These are phyloP conservation scores for Crucihimalaya himalaica DNA, from an alignment of 345 rosid species.

Conservation along the genomic window DNA sequence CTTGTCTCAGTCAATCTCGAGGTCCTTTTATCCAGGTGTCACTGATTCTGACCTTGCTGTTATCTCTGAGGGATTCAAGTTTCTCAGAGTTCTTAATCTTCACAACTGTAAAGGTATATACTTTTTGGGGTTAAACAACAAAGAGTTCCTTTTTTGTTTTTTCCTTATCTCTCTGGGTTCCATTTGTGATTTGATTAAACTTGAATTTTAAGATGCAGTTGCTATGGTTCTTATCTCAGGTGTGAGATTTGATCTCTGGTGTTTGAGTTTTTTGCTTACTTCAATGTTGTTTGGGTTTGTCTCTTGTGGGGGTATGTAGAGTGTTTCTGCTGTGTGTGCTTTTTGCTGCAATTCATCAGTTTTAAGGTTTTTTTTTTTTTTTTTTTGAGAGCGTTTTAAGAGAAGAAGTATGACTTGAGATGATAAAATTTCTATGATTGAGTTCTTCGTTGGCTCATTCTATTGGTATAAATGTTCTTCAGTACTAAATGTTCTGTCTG, in stretches of 20 bases:
- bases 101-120: conserved; percentile 61
- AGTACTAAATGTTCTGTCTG: neutral
- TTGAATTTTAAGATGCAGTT: neutral
- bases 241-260: conserved; percentile 15
- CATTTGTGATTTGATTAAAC: neutral
- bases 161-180: neutral
- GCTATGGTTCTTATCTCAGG: neutral
- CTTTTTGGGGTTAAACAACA: neutral
- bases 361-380: conserved; percentile 7
- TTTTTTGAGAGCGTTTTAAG: neutral
- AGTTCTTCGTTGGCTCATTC: neutral
- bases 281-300: conserved; percentile 11
- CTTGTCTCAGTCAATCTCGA: conserved; percentile 86
- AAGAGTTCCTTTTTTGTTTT: neutral
- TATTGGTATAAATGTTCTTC: conserved; percentile 13
- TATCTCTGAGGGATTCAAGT: conserved; percentile 65
- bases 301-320: neutral
- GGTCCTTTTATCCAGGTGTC: conserved; percentile 89
- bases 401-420: neutral
- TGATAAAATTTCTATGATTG: neutral
- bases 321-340: neutral
- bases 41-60: conserved; percentile 85
- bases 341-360: neutral
- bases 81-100: conserved; percentile 58
- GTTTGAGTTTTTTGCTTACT: conserved; percentile 15